These are phyloP conservation scores for Hermanozyma aechmeae DNA, from an alignment of 805 yeast genomes.

Conservation along the genomic window DNA sequence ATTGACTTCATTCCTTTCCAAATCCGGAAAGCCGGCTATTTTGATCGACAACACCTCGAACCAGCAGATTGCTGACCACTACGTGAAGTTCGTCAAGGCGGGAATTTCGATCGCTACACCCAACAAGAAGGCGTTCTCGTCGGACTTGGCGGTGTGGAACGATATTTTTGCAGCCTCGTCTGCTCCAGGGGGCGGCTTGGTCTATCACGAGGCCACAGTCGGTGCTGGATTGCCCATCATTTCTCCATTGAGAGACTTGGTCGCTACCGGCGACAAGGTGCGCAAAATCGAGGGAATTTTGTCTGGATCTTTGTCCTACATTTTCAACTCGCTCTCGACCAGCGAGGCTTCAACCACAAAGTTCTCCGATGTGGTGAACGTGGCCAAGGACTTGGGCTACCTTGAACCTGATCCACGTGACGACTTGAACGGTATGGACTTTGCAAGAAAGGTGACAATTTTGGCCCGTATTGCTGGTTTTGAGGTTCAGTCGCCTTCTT, in stretches of 20 bases:
- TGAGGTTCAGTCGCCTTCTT: constrained; percentile 73
- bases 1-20: constrained; percentile 52
- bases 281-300: constrained; percentile 91
- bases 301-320: constrained; percentile 91
- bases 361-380: constrained; percentile 82
- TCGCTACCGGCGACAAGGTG: constrained; percentile 88
- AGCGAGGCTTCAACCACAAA: constrained; percentile 47
- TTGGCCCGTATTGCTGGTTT: constrained; percentile 89
- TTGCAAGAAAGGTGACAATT: constrained; percentile 96
- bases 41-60: constrained; percentile 93
- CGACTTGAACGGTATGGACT: constrained; percentile 95
- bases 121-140: constrained; percentile 93
- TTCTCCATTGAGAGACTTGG: constrained; percentile 78
- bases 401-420: constrained; percentile 99
- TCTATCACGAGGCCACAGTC: constrained; percentile 96
- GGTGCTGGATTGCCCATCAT: constrained; percentile 98
- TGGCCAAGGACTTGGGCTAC: constrained; percentile 87
- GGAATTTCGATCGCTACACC: constrained; percentile 97
- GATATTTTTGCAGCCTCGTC: constrained; percentile 51
- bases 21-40: constrained; percentile 67
- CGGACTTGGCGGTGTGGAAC: constrained; percentile 68
- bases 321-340: constrained; percentile 88
- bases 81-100: constrained; percentile 60
- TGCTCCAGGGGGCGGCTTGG: constrained; percentile 53
- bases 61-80: constrained; percentile 63